Evolutionary conservation across 2,329 filamentous ascomycete species (phyloP).

Genomic region (Botrytis elliptica): DNA sequence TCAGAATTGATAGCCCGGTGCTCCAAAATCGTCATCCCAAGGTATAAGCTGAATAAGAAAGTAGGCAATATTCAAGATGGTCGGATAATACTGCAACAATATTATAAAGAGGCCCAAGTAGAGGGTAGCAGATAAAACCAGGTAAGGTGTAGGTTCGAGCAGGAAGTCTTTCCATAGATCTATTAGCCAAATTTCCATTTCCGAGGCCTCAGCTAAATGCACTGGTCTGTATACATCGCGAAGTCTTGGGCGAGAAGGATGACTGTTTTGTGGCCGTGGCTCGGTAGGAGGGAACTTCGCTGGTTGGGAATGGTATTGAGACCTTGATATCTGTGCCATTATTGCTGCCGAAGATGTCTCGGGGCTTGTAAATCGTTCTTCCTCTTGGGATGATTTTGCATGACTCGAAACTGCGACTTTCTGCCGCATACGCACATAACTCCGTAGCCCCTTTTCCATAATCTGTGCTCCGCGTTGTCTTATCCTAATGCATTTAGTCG

Average conservation of each 20-base stretch:
- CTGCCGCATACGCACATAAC: slow-evolving; percentile 29
- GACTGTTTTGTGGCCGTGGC: not conserved
- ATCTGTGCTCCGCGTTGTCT: slow-evolving; percentile 19
- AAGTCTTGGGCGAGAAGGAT: slow-evolving; percentile 9
- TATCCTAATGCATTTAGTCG: slow-evolving; percentile 4
- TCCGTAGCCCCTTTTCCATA: slow-evolving; percentile 25
- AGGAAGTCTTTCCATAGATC: slow-evolving; percentile 34
- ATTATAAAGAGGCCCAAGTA: slow-evolving; percentile 32
- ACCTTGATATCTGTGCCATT: not conserved
- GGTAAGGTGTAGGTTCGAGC: slow-evolving; percentile 35
- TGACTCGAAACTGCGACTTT: slow-evolving; percentile 8
- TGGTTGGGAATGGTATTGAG: not conserved
- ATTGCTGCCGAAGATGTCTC: not conserved
- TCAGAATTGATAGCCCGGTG: slow-evolving; percentile 10
- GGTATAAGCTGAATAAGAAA: slow-evolving; percentile 31
- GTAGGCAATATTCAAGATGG: slow-evolving; percentile 27
- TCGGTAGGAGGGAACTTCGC: not conserved
- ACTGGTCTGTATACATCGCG: slow-evolving; percentile 13
- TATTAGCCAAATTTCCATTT: slow-evolving; percentile 30
- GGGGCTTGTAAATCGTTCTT: not conserved
- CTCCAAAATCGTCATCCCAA: slow-evolving; percentile 31
- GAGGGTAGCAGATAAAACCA: slow-evolving; percentile 29
- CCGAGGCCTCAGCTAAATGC: slow-evolving; percentile 22
- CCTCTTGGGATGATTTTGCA: not conserved
- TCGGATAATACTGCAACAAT: slow-evolving; percentile 27